These are phyloP conservation scores for Abrus precatorius DNA, from an alignment of 306 rosid species.

Conservation along the genomic window DNA sequence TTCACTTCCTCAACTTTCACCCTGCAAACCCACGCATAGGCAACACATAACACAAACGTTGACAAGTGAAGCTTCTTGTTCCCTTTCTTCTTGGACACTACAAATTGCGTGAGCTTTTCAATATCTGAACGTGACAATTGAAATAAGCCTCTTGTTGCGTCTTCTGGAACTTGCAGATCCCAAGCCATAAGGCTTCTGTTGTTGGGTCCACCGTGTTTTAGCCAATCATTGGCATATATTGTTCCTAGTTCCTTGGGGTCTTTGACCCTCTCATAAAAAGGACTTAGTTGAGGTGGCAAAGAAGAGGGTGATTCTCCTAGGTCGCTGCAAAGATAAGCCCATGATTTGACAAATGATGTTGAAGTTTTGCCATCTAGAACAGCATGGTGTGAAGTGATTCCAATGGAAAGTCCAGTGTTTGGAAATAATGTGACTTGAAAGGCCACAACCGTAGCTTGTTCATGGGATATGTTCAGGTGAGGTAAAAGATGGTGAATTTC, in stretches of 20 bases:
- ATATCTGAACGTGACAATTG: slow-evolving; percentile 37
- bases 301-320: neutral
- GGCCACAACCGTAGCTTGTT: slow-evolving; percentile 45
- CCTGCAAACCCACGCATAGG: slow-evolving; percentile 48
- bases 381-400: slow-evolving; percentile 57
- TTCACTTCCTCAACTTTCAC: slow-evolving; percentile 46
- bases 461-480: slow-evolving; percentile 37
- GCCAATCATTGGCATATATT: slow-evolving; percentile 51
- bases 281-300: slow-evolving; percentile 38
- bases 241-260: slow-evolving; percentile 45
- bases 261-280: slow-evolving; percentile 56
- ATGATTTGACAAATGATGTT: slow-evolving; percentile 59
- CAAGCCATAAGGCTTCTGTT: slow-evolving; percentile 58
- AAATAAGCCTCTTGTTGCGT: slow-evolving; percentile 46
- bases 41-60: slow-evolving; percentile 44
- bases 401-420: slow-evolving; percentile 57
- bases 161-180: slow-evolving; percentile 46
- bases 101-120: slow-evolving; percentile 43
- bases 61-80: slow-evolving; percentile 45
- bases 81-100: slow-evolving; percentile 19
- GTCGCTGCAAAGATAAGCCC: slow-evolving; percentile 61
- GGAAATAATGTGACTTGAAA: slow-evolving; percentile 61
- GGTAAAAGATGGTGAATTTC: slow-evolving; percentile 56
- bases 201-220: slow-evolving; percentile 52
- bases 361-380: slow-evolving; percentile 55